A percentile compares a stretch with the other conserved stretches of the same genome.
phyloP scores from a whole-genome alignment of 805 yeast genomes.

The Scheffersomyces ergatensis region DNA sequence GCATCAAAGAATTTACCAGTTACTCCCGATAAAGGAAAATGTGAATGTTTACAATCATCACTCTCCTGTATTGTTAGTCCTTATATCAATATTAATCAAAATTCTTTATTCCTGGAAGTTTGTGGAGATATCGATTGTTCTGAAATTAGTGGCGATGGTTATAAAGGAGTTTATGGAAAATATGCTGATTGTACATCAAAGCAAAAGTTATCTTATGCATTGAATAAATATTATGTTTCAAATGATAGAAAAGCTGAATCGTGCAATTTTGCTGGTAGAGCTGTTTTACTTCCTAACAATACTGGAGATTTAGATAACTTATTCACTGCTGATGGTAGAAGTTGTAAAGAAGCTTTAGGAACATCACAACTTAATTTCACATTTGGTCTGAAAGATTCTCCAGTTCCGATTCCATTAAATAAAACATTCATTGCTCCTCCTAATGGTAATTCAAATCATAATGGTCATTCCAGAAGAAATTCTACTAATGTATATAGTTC shows the following conservation, averaged over 20 bases:
- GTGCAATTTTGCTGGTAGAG: neutral
- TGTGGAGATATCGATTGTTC: conserved; percentile 39
- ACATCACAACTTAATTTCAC: too few species aligned
- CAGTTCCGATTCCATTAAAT: too few species aligned
- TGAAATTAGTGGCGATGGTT: conserved; percentile 33
- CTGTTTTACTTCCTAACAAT: neutral
- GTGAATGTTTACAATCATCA: conserved; percentile 44
- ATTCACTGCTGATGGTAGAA: neutral
- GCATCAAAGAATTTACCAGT: conserved; percentile 29
- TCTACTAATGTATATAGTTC: too few species aligned
- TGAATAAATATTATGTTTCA: conserved; percentile 24
- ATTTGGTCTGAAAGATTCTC: too few species aligned
- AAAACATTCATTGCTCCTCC: too few species aligned
- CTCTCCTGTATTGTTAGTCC: conserved; percentile 36
- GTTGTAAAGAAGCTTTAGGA: neutral
- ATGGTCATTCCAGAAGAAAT: too few species aligned
- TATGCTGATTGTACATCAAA: conserved; percentile 37
- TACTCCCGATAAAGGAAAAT: conserved; percentile 40
- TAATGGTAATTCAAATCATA: too few species aligned
- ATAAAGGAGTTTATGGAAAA: conserved; percentile 38
- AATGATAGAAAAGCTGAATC: neutral
- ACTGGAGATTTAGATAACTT: neutral
- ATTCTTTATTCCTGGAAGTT: conserved; percentile 23
- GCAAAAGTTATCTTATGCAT: conserved; percentile 40
- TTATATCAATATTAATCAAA: conserved; percentile 15